A percentile compares a stretch with the other conserved stretches of the same genome.
phyloP scores from a whole-genome alignment of 2,329 filamentous ascomycete species.

The Podosphaera fusca region DNA sequence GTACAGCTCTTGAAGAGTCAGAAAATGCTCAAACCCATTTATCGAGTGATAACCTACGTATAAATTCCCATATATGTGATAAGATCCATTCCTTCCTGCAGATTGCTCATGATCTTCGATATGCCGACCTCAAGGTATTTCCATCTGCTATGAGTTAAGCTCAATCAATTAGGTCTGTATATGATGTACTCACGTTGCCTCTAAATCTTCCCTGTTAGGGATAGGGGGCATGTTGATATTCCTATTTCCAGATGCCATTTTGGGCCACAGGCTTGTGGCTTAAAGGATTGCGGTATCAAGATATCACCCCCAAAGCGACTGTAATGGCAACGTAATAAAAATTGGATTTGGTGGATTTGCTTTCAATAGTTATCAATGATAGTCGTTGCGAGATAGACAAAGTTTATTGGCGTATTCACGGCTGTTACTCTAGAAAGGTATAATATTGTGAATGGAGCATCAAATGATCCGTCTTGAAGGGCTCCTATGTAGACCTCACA shows the following conservation, averaged over 20 bases:
- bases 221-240: conserved; percentile 26
- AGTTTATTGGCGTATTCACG: too few species aligned
- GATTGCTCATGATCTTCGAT: conserved; percentile 75
- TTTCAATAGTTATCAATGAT: too few species aligned
- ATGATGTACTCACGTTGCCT: conserved; percentile 30
- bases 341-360: too few species aligned
- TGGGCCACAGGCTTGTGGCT: not conserved
- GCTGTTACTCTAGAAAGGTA: too few species aligned
- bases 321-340: too few species aligned
- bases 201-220: conserved; percentile 37
- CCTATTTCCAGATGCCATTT: conserved; percentile 7
- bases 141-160: conserved; percentile 38
- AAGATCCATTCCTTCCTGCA: conserved; percentile 86
- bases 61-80: conserved; percentile 93
- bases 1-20: conserved; percentile 46
- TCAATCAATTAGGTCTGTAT: not conserved
- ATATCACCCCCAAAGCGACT: too few species aligned
- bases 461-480: too few species aligned
- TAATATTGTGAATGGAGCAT: too few species aligned
- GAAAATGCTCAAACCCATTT: conserved; percentile 5
- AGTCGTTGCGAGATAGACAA: too few species aligned
- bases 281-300: not conserved
- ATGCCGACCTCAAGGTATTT: conserved; percentile 71
- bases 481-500: too few species aligned
- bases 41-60: conserved; percentile 31